Percentiles rank a stretch among this genome's conserved stretches.
These are phyloP conservation scores for Penicillium arizonense DNA, from an alignment of 495 filamentous ascomycete genomes.

Conservation along the genomic window DNA sequence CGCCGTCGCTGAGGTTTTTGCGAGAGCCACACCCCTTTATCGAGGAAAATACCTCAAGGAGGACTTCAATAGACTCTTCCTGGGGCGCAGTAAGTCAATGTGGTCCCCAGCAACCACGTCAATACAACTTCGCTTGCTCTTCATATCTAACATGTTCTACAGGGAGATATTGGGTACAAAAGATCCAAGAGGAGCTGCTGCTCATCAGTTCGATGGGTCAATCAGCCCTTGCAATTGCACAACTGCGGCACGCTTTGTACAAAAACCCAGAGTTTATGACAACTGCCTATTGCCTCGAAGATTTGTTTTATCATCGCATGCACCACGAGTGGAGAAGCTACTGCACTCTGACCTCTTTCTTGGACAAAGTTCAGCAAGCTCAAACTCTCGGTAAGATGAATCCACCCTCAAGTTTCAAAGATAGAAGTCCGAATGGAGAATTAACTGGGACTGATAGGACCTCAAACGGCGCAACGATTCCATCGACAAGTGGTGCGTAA, in stretches of 20 bases:
- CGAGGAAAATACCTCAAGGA: conserved; percentile 1
- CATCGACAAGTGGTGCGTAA: not conserved
- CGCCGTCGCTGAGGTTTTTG: conserved; percentile 9
- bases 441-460: not conserved
- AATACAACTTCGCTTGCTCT: too few species aligned
- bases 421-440: too few species aligned
- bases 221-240: conserved; percentile 1
- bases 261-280: not conserved
- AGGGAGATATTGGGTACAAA: conserved; percentile 22
- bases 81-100: conserved; percentile 7
- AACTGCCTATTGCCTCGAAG: conserved; percentile 15
- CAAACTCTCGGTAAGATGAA: conserved; percentile 5
- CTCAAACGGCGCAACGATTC: not conserved
- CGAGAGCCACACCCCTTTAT: conserved; percentile 11
- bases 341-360: not conserved
- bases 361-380: conserved; percentile 10
- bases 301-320: conserved; percentile 19
- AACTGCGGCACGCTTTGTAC: not conserved
- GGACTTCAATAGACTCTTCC: not conserved
- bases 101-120: too few species aligned
- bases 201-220: conserved; percentile 20
- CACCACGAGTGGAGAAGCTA: conserved; percentile 3
- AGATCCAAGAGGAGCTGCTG: conserved; percentile 11
- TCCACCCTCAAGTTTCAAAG: not conserved
- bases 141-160: not conserved